Base-by-base conservation (phyloP, 768 basidiomycete species). In the Trametes cinnabarina region DNA sequence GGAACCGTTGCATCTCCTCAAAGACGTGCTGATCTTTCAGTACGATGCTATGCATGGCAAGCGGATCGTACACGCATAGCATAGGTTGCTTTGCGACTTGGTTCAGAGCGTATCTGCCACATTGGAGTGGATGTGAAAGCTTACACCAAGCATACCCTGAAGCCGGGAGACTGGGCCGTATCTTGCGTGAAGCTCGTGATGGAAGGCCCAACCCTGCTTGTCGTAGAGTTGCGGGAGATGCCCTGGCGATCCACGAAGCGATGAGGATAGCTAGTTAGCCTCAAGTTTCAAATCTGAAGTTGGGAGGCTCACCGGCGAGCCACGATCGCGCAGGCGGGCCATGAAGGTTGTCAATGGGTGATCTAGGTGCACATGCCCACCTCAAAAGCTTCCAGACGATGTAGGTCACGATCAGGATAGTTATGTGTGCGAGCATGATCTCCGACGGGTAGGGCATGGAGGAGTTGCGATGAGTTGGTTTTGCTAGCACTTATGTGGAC, bases 51-150 rank as follows among this genome's bases (percentile, higher is more conserved):
- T 61, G 59, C 22, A 63, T 47, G 15, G 64, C 63, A 5, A 46
- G 19, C 3, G 62, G 62, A 23, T 65, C 61, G n/a, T 53, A 61
- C 12, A 61, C 52, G 44, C 47, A 60, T 5, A 63, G 26, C 26
- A 55, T 47, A 4, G 53, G 49, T 22, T 30, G 25, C 62, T 63
- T 4, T 2, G 4, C 5, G 32, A 46, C 32, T 4, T 2, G 14
- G 1, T 2, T 10, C 22, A 25, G 23, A 10, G 25, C 22, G 23
- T 23, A 4, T 20, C 2, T 32, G 7, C 7, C 30, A 7, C 30
- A 9, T 44, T 8, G 23, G 11, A 42, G 5, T n/a, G n/a, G n/a
- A n/a, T n/a, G n/a, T n/a, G n/a, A 25, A 15, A 0, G 40, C 55
- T 22, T 34, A 63, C 62, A 8, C 58, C 54, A 4, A 63, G 42